Base-by-base conservation (phyloP, 495 filamentous ascomycete genomes). In the Tetracladium marchalianum region DNA sequence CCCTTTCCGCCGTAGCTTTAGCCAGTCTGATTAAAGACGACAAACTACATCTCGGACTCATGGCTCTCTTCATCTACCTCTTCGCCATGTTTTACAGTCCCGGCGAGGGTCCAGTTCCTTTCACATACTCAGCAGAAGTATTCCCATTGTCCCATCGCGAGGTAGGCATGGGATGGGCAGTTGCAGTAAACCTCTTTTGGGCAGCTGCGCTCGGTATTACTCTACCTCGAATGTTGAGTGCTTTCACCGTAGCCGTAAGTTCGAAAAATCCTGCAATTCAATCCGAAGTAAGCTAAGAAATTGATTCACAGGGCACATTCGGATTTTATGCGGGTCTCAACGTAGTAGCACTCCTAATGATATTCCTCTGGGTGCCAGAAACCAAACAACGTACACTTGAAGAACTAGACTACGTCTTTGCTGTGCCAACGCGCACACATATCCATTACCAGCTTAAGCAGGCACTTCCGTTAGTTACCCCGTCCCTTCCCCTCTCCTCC, bases 401-500 rank as follows among this genome's bases (percentile, higher is more conserved):
- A 62, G 87, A 93, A 59, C 68, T 93, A 33, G 85, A 93, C 63
- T 87, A 88, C 57, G 77, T 93, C 44, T 93, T 87, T 50, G 82
- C 77, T 7, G 82, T 87, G 11, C 81, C 81, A 0, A 82, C 75
- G 18, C 55, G 71, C 36, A 69, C 68, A 32, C 82, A 86, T 57
- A 74, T 73, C 56, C 49, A 50, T 31, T 85, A 87, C 57, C 83
- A 92, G 63, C 27, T 77, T 24, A 72, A 59, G 44, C 69, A 76
- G 50, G 76, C 67, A 3, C 64, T 86, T n/a, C 72, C 72, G 13
- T 47, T 16, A 47, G 37, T 47, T 6, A 11, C 10, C 2, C 17
- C 37, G 6, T 33, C 27, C 10, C 13, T 3, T 13, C n/a, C 17
- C n/a, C 22, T 47, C 39, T 39, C 17, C n/a, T 7, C 22, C 7